A percentile compares a stretch with the other conserved stretches of the same genome.
Evolutionary conservation across 2,329 filamentous ascomycete species (phyloP).

Genomic region (Didymella arachidicola): DNA sequence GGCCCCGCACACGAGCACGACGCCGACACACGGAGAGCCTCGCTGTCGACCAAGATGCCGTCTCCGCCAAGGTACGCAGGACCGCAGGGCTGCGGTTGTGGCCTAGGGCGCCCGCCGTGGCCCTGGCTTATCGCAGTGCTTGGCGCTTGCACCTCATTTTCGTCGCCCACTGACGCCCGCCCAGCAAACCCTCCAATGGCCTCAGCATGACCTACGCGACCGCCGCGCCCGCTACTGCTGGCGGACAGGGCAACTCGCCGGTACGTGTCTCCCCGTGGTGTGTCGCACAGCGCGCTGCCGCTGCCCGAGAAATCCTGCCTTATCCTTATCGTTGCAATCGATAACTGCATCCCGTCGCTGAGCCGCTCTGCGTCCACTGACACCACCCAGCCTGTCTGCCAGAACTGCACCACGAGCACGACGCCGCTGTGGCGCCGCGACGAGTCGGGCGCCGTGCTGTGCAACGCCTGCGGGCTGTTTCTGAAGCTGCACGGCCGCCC

Average conservation of each 20-base stretch:
- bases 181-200: constrained; percentile 54
- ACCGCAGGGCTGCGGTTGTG: constrained; percentile 19
- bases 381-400: constrained; percentile 83
- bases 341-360: constrained; percentile 37
- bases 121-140: constrained; percentile 42
- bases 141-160: constrained; percentile 45
- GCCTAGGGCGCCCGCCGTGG: constrained; percentile 30
- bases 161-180: constrained; percentile 34
- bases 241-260: constrained; percentile 67
- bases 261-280: constrained; percentile 52
- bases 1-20: constrained; percentile 51
- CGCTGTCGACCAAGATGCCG: constrained; percentile 38
- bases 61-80: constrained; percentile 40
- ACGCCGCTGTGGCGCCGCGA: constrained; percentile 98
- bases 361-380: constrained; percentile 16
- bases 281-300: constrained; percentile 49
- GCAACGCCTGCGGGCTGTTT: constrained; percentile 98
- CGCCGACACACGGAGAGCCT: constrained; percentile 33
- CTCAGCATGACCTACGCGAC: constrained; percentile 68
- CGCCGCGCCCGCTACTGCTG: constrained; percentile 70
- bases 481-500: constrained; percentile 94
- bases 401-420: constrained; percentile 94
- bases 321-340: constrained; percentile 57
- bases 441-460: constrained; percentile 92
- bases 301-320: constrained; percentile 38